Evolutionary conservation across 1,139 yeast genomes (phyloP), one percentile per base, ranked within the genome.

Genomic region (Scheffersomyces cryptocercus): DNA sequence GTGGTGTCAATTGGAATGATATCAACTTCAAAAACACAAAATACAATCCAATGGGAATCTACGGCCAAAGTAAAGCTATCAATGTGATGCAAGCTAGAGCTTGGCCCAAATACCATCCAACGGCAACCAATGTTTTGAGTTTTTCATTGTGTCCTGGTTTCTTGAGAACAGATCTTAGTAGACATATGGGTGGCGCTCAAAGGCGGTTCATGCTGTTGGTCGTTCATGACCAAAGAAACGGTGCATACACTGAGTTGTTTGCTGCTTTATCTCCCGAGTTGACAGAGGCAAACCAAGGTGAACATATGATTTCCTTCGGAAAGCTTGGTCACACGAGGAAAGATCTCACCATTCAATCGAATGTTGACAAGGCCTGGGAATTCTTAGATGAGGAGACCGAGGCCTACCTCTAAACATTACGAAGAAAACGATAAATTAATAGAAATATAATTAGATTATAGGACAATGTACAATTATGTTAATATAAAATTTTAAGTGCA

Each of bases 31-130:
- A 50, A 5, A 41, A 52, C 9, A 29, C 48, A 1, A 39, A 48
- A 3, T 20, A 32, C 7, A 15, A 11, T 5, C 7, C 20, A 31
- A 35, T 38, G 36, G 41, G 36, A n/a, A 28, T 48, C 16, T 75
- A 75, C 50, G 81, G 77, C 0, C 81, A 77, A 52, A 68, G 79
- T 33, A 80, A 80, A 58, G 78, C 80, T 2, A 65, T 70, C 32
- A 67, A 69, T 45, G 58, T 72, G 16, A 61, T 67, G 38, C 77
- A 73, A 49, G 69, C 79, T 0, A 58, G 65, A n/a, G 61, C 66
- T 10, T 77, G 79, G 75, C 60, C 73, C 2, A 52, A 56, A 20
- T 51, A 58, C 32, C 70, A 75, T 45, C 59, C 64, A 4, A 60
- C 59, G 3, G 51, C 61, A 1, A 47, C 51, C 12, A 41, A 42